Percentiles rank a stretch among this genome's conserved stretches.
phyloP scores from a whole-genome alignment of 371 early-diverging fungal genomes.

The Chytridiales sp. region DNA sequence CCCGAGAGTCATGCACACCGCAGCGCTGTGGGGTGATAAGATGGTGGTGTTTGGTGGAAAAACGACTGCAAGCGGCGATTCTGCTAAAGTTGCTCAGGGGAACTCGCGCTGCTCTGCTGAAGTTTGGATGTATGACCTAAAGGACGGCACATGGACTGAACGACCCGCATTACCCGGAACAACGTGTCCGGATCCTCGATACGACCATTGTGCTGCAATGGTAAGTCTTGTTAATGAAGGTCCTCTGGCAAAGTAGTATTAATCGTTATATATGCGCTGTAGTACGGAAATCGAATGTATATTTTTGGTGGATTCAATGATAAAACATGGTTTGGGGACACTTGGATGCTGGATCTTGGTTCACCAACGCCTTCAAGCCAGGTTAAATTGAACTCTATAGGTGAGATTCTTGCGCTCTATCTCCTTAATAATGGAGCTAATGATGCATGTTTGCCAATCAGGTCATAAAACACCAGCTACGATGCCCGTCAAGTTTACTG shows the following conservation, averaged over 20 bases:
- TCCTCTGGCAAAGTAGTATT: background rate
- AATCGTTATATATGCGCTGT: background rate
- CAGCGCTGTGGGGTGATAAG: constrained; percentile 5
- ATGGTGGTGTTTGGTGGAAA: constrained; percentile 16
- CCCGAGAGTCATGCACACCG: constrained; percentile 4
- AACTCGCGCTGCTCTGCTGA: constrained; percentile 5
- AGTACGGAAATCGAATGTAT: constrained; percentile 15
- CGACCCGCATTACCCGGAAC: background rate
- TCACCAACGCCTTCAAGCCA: constrained; percentile 10
- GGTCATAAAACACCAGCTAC: no score
- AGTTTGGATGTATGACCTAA: constrained; percentile 10
- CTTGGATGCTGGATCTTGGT: constrained; percentile 8
- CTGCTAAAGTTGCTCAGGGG: background rate
- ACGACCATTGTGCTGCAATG: constrained; percentile 3
- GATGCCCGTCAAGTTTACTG: no score
- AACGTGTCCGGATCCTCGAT: background rate
- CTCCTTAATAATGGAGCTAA: no score
- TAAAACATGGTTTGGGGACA: background rate
- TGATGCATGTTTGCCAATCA: no score
- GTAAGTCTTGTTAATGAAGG: background rate
- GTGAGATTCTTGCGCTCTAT: no score
- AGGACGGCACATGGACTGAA: background rate
- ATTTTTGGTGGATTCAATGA: constrained; percentile 2
- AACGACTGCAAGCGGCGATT: background rate
- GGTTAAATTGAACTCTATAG: background rate